These are phyloP conservation scores for Kalanchoe fedtschenkoi DNA, from an alignment of 164 flowering plant species.

Conservation along the genomic window DNA sequence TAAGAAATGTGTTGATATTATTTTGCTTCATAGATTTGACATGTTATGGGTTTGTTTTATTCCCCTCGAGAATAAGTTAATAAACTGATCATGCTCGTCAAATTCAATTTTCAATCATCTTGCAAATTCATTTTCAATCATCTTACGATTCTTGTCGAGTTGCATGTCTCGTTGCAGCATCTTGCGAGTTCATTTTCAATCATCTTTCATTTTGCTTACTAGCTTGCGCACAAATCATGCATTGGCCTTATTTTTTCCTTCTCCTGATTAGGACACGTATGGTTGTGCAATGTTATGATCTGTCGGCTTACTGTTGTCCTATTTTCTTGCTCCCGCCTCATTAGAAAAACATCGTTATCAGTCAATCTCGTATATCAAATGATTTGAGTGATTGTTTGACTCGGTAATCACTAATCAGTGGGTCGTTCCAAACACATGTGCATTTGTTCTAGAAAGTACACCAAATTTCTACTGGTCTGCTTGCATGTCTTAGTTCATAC, in stretches of 20 bases:
- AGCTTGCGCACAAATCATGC: not conserved
- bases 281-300: not conserved
- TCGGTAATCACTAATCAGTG: too few relatives aligned
- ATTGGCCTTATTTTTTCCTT: not conserved
- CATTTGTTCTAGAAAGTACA: too few relatives aligned
- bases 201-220: not conserved
- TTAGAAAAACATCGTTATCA: not conserved
- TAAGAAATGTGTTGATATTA: not conserved
- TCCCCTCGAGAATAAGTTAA: too few relatives aligned
- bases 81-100: too few relatives aligned
- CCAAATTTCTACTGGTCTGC: too few relatives aligned
- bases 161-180: too few relatives aligned
- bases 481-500: too few relatives aligned
- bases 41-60: not conserved
- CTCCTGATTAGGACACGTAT: not conserved
- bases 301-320: not conserved
- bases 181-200: not conserved
- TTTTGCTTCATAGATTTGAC: not conserved
- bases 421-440: too few relatives aligned
- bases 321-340: not conserved
- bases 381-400: too few relatives aligned
- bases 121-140: too few relatives aligned
- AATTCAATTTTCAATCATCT: too few relatives aligned
- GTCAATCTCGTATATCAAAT: too few relatives aligned
- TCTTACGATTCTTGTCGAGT: not conserved